Base-by-base conservation (phyloP, 163 green algal genomes). In the Prototheca wickerhamii region DNA sequence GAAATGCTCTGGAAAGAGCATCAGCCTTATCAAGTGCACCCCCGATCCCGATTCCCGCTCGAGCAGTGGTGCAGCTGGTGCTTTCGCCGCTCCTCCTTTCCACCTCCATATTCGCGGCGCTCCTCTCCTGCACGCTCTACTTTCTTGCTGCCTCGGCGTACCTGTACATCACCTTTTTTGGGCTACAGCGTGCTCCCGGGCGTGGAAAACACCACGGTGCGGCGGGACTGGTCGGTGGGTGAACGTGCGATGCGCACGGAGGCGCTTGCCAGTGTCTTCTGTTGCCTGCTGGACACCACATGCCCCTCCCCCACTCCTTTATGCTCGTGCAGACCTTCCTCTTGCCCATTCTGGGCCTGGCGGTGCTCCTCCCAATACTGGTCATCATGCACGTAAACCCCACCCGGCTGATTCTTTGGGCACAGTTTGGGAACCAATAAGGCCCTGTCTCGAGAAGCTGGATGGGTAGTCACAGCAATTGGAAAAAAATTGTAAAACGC, bases 121-220 rank as follows among this genome's bases (percentile, higher is more conserved):
- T 88, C 33, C 65, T 97, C 20, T 87, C 86, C 8, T 79, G 69
- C 29, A 64, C 63, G 46, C 79, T 98, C n/a, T 97, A 96, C 65
- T 78, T 75, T 1, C 54, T 76, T 0, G 78, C 76, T 2, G 56
- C 95, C 17, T 71, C 61, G 30, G 88, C 93, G 49, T 98, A 98
- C 75, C 85, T 93, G 65, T 98, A 98, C 78, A 78, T 97, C 64
- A 93, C 82, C 49, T n/a, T 98, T 98, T 71, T 69, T 98, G 32
- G 93, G 93, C 0, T 98, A 96, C 82, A 87, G 76, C 40, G 82
- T 89, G 10, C 72, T 95, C 72, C 87, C 87, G 4, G 95, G 92
- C 66, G 56, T 96, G 60, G 83, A 95, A 35, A 76, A 80, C 20
- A 89, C 87, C 63, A 84, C 91, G 79, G 80, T 86, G 58, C 29